Percentiles rank a stretch among this genome's conserved stretches.
Evolutionary conservation across 2,329 filamentous ascomycete species (phyloP).

Genomic region (Hymenoscyphus salicellus): DNA sequence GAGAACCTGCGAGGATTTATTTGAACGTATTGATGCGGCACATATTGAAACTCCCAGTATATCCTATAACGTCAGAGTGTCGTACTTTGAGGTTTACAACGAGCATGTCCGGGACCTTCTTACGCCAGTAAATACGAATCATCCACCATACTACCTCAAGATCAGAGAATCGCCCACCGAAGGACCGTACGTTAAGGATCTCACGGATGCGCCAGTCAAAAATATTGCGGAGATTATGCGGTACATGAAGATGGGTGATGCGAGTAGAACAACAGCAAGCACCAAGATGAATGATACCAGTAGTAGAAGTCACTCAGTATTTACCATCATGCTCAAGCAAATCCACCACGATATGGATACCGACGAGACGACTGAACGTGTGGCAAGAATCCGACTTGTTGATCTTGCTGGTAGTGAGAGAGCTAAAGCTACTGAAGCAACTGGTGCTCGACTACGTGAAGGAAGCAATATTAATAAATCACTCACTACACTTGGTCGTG

Average conservation of each 20-base stretch:
- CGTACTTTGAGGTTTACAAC: constrained; percentile 99
- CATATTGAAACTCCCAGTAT: constrained; percentile 79
- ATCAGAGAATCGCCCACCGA: constrained; percentile 94
- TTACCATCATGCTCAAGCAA: constrained; percentile 96
- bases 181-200: constrained; percentile 92
- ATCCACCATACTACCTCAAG: constrained; percentile 87
- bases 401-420: constrained; percentile 93
- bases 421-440: constrained; percentile 93
- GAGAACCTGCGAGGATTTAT: constrained; percentile 91
- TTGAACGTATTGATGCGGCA: constrained; percentile 80
- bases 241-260: constrained; percentile 86
- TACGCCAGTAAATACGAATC: constrained; percentile 66
- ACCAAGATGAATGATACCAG: constrained; percentile 99
- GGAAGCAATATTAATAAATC: constrained; percentile 99
- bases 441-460: constrained; percentile 83
- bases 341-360: constrained; percentile 96
- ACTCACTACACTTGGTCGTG: constrained; percentile 87
- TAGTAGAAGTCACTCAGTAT: constrained; percentile 92
- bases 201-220: constrained; percentile 89
- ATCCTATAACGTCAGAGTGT: constrained; percentile 94
- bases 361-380: constrained; percentile 95
- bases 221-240: constrained; percentile 83
- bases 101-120: constrained; percentile 95
- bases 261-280: constrained; percentile 81
- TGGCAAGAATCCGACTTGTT: constrained; percentile 88